These are phyloP conservation scores for Taiozyma sp. DNA, from an alignment of 1,139 yeast species.

Conservation along the genomic window DNA sequence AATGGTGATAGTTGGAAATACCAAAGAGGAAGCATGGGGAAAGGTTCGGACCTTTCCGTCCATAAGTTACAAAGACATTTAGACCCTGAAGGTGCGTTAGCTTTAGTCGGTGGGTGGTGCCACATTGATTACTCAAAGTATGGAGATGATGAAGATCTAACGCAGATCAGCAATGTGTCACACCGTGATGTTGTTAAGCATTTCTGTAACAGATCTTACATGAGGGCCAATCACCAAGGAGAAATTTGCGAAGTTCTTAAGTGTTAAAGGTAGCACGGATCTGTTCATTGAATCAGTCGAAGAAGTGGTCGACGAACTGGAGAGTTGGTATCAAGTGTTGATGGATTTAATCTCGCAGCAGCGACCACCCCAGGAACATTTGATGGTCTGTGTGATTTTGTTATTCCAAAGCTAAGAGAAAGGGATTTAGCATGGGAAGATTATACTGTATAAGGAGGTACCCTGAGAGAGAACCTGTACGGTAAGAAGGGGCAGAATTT, in stretches of 20 bases:
- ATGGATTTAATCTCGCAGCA: slow-evolving; percentile 29
- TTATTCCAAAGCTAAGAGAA: slow-evolving; percentile 26
- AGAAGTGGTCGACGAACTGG: slow-evolving; percentile 29
- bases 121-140: slow-evolving; percentile 27
- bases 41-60: too few species aligned
- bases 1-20: slow-evolving; percentile 26
- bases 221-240: slow-evolving; percentile 20
- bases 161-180: slow-evolving; percentile 20
- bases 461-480: slow-evolving; percentile 20
- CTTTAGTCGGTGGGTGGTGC: slow-evolving; percentile 26
- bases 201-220: slow-evolving; percentile 20
- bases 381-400: slow-evolving; percentile 25
- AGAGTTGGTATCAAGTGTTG: slow-evolving; percentile 29
- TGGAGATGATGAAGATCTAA: slow-evolving; percentile 14
- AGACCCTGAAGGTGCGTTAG: slow-evolving; percentile 29
- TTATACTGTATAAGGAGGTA: slow-evolving; percentile 22
- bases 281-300: slow-evolving; percentile 23
- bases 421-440: slow-evolving; percentile 26
- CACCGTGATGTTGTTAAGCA: slow-evolving; percentile 20
- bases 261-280: slow-evolving; percentile 30
- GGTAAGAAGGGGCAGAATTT: slow-evolving; percentile 26
- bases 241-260: slow-evolving; percentile 24
- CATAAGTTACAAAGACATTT: slow-evolving; percentile 21
- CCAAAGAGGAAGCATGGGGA: slow-evolving; percentile 28
- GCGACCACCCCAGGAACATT: slow-evolving; percentile 26